A percentile compares a stretch with the other conserved stretches of the same genome.
Conservation (phyloP, 2,329 filamentous ascomycete genomes). For the Exophiala aquamarina region DNA sequence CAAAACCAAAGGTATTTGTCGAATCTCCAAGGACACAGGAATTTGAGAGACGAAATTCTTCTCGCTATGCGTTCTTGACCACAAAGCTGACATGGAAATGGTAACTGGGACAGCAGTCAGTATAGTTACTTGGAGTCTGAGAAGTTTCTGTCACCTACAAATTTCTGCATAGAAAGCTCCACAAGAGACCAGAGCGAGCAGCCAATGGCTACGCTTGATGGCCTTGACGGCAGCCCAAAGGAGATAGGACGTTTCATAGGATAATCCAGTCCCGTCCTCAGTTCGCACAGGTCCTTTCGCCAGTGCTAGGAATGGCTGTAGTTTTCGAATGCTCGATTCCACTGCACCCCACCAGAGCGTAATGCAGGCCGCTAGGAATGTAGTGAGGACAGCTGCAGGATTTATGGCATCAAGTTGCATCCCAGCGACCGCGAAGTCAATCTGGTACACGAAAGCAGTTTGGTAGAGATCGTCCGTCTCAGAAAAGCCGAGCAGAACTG, state of each 20-base stretch:
- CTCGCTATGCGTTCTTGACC: neutral
- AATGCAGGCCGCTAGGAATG: slow-evolving; percentile 7
- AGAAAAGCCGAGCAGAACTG: neutral
- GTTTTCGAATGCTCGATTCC: slow-evolving; percentile 9
- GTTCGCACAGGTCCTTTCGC: neutral
- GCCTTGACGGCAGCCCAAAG: neutral
- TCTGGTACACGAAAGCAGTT: neutral
- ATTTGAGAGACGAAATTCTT: neutral
- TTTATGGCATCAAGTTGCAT: slow-evolving; percentile 1
- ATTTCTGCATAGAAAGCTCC: slow-evolving; percentile 7
- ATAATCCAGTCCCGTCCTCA: neutral
- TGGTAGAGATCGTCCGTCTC: neutral
- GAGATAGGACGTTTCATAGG: slow-evolving; percentile 1
- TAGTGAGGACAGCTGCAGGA: slow-evolving; percentile 6
- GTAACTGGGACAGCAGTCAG: neutral
- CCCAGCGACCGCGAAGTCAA: neutral
- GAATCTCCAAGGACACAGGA: neutral
- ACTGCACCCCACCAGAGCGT: slow-evolving; percentile 19
- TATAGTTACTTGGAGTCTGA: no score
- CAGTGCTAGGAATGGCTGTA: slow-evolving; percentile 18
- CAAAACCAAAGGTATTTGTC: neutral
- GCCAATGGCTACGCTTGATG: slow-evolving; percentile 1
- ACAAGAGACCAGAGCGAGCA: slow-evolving; percentile 1
- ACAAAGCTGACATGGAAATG: slow-evolving; percentile 4
- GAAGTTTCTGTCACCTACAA: neutral